Percentiles rank a stretch among this genome's conserved stretches.
These are phyloP conservation scores for Hypoxylon cercidicola DNA, from an alignment of 495 filamentous ascomycete genomes.

Conservation along the genomic window DNA sequence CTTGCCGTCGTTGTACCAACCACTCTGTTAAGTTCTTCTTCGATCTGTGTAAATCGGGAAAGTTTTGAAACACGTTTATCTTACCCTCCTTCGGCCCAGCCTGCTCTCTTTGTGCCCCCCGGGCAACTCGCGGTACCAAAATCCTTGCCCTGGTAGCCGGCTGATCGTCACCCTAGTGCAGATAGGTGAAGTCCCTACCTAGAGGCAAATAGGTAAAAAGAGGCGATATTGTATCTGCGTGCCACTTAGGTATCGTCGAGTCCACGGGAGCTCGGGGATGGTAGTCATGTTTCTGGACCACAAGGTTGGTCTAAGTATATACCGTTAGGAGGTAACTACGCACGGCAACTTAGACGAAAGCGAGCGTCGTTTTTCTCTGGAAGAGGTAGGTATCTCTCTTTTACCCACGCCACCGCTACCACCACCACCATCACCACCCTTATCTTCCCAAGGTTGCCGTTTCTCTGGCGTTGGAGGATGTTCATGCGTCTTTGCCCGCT, in stretches of 20 bases:
- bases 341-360: slow-evolving; percentile 9
- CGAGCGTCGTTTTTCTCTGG: neutral
- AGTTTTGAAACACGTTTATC: slow-evolving; percentile 28
- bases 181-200: neutral
- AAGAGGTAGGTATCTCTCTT: slow-evolving; percentile 31
- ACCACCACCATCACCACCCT: neutral
- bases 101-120: slow-evolving; percentile 7
- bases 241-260: slow-evolving; percentile 9
- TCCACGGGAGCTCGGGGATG: slow-evolving; percentile 11
- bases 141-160: slow-evolving; percentile 10
- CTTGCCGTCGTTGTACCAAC: neutral
- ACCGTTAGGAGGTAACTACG: too few relatives aligned
- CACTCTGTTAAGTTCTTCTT: slow-evolving; percentile 1
- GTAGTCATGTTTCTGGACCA: slow-evolving; percentile 6
- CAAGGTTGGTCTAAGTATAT: slow-evolving; percentile 12
- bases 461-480: slow-evolving; percentile 2
- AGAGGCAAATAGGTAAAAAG: too few relatives aligned
- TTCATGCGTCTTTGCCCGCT: slow-evolving; percentile 15
- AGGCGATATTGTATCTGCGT: neutral
- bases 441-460: neutral
- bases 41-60: slow-evolving; percentile 1
- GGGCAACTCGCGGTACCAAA: too few relatives aligned
- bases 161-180: slow-evolving; percentile 16
- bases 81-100: neutral
- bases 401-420: slow-evolving; percentile 22